Evolutionary conservation across 2,329 filamentous ascomycete genomes (phyloP).

Genomic region (Coleophoma eucalyptorum): DNA sequence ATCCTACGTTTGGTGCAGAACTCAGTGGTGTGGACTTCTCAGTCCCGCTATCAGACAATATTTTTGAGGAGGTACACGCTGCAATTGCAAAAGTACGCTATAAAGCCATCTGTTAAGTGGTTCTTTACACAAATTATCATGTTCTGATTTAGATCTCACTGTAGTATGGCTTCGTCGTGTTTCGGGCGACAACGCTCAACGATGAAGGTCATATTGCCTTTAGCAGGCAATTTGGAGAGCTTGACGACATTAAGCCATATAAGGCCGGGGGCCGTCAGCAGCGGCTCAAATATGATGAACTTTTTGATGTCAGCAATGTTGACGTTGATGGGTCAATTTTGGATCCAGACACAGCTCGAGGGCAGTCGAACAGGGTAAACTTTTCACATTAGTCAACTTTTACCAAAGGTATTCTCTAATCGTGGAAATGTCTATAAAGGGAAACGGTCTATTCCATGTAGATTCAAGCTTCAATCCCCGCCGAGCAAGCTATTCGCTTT

Average conservation of each 20-base stretch:
- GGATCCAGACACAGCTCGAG: slow-evolving; percentile 10
- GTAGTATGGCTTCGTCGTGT: slow-evolving; percentile 49
- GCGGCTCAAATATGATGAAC: slow-evolving; percentile 41
- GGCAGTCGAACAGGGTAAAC: slow-evolving; percentile 16
- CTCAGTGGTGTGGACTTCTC: slow-evolving; percentile 33
- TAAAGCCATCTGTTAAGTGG: neutral
- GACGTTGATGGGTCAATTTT: slow-evolving; percentile 36
- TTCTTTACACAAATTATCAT: slow-evolving; percentile 11
- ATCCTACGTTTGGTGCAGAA: slow-evolving; percentile 35
- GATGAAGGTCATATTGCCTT: slow-evolving; percentile 49
- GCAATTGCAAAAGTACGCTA: slow-evolving; percentile 31
- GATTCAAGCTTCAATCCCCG: slow-evolving; percentile 53
- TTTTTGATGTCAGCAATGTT: slow-evolving; percentile 56
- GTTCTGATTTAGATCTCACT: slow-evolving; percentile 33
- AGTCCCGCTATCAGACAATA: slow-evolving; percentile 25
- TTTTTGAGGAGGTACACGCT: slow-evolving; percentile 30
- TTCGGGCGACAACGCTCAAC: slow-evolving; percentile 44
- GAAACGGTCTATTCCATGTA: slow-evolving; percentile 48
- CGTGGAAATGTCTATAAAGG: slow-evolving; percentile 4
- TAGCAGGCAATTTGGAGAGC: slow-evolving; percentile 45
- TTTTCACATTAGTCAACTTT: too few species aligned
- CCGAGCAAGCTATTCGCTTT: slow-evolving; percentile 46
- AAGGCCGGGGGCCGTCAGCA: neutral
- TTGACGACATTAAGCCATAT: slow-evolving; percentile 39
- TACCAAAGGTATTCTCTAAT: slow-evolving; percentile 40